A percentile compares a stretch with the other conserved stretches of the same genome.
phyloP scores from a whole-genome alignment of 129 eudicot genomes.

The Chrysanthemum makinoi region DNA sequence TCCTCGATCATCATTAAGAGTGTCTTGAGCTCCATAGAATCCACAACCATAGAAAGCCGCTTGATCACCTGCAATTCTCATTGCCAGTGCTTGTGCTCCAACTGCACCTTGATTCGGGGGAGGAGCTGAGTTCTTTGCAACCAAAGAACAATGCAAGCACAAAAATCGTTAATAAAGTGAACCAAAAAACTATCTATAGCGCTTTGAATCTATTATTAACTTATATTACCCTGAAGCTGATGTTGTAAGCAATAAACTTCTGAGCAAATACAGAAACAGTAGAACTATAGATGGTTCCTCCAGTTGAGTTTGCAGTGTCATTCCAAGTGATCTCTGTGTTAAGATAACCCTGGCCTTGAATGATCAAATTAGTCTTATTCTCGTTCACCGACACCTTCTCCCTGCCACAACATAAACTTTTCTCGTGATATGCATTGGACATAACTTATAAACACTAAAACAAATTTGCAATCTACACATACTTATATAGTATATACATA shows the following conservation, averaged over 20 bases:
- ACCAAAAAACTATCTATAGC: neutral
- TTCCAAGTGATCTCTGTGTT: constrained; percentile 80
- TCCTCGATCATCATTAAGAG: constrained; percentile 73
- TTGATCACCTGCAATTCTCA: constrained; percentile 64
- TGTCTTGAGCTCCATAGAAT: constrained; percentile 82
- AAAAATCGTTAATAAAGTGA: neutral
- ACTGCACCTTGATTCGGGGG: constrained; percentile 53
- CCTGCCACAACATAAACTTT: constrained; percentile 35
- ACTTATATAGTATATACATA: neutral
- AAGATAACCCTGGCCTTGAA: constrained; percentile 75
- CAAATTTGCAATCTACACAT: neutral
- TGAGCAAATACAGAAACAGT: constrained; percentile 58
- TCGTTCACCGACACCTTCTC: constrained; percentile 62
- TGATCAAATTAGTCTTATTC: constrained; percentile 64
- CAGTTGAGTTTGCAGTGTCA: constrained; percentile 86
- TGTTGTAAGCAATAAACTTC: constrained; percentile 73
- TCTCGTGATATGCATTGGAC: neutral
- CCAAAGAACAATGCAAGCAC: constrained; percentile 2
- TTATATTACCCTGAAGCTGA: constrained; percentile 74
- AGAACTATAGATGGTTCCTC: constrained; percentile 66
- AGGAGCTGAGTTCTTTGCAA: constrained; percentile 74
- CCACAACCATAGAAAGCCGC: constrained; percentile 87
- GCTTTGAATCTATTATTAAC: neutral
- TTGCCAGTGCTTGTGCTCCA: constrained; percentile 81
- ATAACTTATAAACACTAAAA: neutral